Evolutionary conservation across 129 eudicot species (phyloP), one percentile per base, ranked within the genome.

Genomic region (Rutidosis leptorrhynchoides): DNA sequence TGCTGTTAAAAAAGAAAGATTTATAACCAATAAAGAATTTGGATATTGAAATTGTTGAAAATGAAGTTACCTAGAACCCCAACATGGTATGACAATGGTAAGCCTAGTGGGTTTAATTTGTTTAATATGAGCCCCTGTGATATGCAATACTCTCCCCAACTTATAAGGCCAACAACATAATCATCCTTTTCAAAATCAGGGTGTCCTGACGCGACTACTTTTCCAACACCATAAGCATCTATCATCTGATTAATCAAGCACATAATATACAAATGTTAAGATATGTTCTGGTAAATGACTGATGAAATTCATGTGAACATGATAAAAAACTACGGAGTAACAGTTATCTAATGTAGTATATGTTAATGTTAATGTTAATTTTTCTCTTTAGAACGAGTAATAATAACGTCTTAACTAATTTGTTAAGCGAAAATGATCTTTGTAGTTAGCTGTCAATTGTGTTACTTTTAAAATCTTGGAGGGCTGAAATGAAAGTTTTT

Each of bases 191-290:
- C 74, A 60, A 82, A 84, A 17, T 77, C 85, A 9, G 85, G 77
- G 67, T 80, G 55, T 20, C 77, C 83, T 43, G 97, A 90, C 52
- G 80, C 89, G 45, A 90, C 70, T 33, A 90, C 95, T 64, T 66
- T 85, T 16, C 97, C 97, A 35, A 90, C 86, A 33, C 88, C 97
- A 74, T 64, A 83, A 17, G 87, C 78, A 75, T 87, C 93, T 30
- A 90, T 77, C 37, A 70, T 74, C 95, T 90, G n/a, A 67, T 52
- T 8, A 52, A 65, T 27, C 29, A 17, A 40, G 21, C 20, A 22
- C 20, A 58, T 48, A 5, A 3, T 46, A 21, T 43, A 3, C 2
- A 24, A 3, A 8, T 12, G 4, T 59, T 26, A 5, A 15, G 10
- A 58, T n/a, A n/a, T n/a, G n/a, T n/a, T n/a, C n/a, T n/a, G n/a